phyloP scores from a whole-genome alignment of 2,329 filamentous ascomycete genomes.

The Cytospora paraplurivora region DNA sequence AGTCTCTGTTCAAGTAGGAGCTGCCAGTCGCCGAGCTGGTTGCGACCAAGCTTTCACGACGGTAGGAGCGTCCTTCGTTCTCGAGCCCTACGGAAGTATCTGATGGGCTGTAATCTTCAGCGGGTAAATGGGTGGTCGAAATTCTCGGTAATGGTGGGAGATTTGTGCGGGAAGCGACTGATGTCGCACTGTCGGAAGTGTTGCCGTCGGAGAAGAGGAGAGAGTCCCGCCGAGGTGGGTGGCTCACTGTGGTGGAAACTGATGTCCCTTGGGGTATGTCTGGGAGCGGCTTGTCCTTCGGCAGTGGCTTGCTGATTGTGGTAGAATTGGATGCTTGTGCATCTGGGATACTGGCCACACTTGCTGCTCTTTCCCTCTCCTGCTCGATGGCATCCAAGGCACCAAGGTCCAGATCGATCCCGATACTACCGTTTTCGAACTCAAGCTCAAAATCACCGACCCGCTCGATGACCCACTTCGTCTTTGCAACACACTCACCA shows the following conservation, averaged over 20 bases:
- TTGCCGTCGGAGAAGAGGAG: constrained; percentile 42
- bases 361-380: constrained; percentile 37
- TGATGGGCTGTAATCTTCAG: constrained; percentile 51
- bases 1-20: constrained; percentile 79
- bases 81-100: constrained; percentile 51
- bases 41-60: constrained; percentile 70
- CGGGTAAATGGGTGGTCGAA: constrained; percentile 49
- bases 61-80: constrained; percentile 53
- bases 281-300: constrained; percentile 69
- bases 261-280: constrained; percentile 61
- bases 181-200: constrained; percentile 47
- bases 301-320: constrained; percentile 41
- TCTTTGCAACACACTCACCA: constrained; percentile 87
- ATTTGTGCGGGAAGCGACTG: constrained; percentile 51
- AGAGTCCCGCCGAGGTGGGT: constrained; percentile 48
- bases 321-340: constrained; percentile 37
- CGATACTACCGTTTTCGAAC: constrained; percentile 58
- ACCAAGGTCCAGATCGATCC: constrained; percentile 58
- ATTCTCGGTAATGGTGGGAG: constrained; percentile 61
- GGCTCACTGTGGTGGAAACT: constrained; percentile 32
- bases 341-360: constrained; percentile 29
- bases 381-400: constrained; percentile 51
- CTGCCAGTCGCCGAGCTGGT: constrained; percentile 78
- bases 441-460: constrained; percentile 92
- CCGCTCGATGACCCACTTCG: constrained; percentile 80